Conservation (phyloP, 306 rosid genomes). For the Heteromeles arbutifolia region DNA sequence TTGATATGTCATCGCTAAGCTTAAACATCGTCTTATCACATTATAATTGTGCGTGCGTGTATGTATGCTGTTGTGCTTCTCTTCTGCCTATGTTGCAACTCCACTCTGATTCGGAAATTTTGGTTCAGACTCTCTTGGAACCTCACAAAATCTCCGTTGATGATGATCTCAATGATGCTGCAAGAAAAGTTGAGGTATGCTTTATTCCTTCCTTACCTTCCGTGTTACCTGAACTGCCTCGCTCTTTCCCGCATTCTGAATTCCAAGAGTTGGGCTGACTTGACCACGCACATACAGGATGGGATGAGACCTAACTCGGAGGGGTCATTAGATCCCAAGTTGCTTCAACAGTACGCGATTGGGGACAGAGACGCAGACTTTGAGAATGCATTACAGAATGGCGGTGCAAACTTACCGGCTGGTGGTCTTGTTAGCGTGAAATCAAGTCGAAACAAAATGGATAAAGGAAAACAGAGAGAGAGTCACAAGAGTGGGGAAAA, state of each 20-base stretch:
- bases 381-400: conserved; percentile 39
- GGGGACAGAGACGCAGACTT: conserved; percentile 43
- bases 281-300: conserved; percentile 31
- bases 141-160: conserved; percentile 74
- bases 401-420: conserved; percentile 39
- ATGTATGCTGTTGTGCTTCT: not conserved
- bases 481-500: conserved; percentile 41
- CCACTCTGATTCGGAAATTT: conserved; percentile 1
- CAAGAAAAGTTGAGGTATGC: conserved; percentile 71
- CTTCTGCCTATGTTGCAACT: not conserved
- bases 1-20: not conserved
- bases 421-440: conserved; percentile 63
- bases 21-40: not conserved
- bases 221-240: not conserved
- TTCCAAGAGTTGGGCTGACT: conserved; percentile 3
- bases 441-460: conserved; percentile 32
- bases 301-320: conserved; percentile 45
- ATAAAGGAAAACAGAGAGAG: conserved; percentile 31
- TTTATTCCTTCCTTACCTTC: not conserved
- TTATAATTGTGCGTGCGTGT: not conserved
- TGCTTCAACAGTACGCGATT: conserved; percentile 53
- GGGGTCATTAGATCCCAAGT: conserved; percentile 37
- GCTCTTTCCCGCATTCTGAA: not conserved
- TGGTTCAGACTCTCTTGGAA: conserved; percentile 55
- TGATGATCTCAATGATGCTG: conserved; percentile 71